A percentile compares a stretch with the other conserved stretches of the same genome.
Evolutionary conservation across 345 rosid species (phyloP).

Genomic region (Erodium maritimum): DNA sequence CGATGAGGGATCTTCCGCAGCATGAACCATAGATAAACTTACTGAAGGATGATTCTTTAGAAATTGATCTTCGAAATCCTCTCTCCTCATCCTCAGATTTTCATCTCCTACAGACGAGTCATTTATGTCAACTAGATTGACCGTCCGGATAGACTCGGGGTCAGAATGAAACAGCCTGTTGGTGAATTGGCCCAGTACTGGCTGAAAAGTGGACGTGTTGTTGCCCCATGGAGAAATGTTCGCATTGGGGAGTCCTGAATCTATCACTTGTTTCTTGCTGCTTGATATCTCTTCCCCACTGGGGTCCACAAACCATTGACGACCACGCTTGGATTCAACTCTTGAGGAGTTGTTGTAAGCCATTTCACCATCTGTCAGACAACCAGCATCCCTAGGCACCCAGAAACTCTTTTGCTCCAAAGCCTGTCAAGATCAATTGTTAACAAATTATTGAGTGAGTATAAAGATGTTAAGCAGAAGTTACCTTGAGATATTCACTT

Average conservation of each 20-base stretch:
- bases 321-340: slow-evolving; percentile 32
- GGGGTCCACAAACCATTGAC: slow-evolving; percentile 28
- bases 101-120: slow-evolving; percentile 16
- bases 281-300: slow-evolving; percentile 15
- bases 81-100: slow-evolving; percentile 22
- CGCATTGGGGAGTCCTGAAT: slow-evolving; percentile 20
- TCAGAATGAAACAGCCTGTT: slow-evolving; percentile 21
- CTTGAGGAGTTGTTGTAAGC: slow-evolving; percentile 17
- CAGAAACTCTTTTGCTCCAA: slow-evolving; percentile 21
- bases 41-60: slow-evolving; percentile 13
- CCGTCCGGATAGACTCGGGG: slow-evolving; percentile 4
- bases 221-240: slow-evolving; percentile 19
- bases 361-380: slow-evolving; percentile 24
- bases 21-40: slow-evolving; percentile 26
- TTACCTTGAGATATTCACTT: too few species aligned
- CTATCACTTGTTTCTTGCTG: slow-evolving; percentile 39
- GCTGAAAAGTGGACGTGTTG: slow-evolving; percentile 22
- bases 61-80: slow-evolving; percentile 23
- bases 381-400: slow-evolving; percentile 19
- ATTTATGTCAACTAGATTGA: slow-evolving; percentile 21
- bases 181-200: slow-evolving; percentile 29
- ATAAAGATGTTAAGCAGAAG: not conserved
- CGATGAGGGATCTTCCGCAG: slow-evolving; percentile 19
- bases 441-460: not conserved
- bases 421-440: slow-evolving; percentile 3